Percentiles rank a stretch among this genome's conserved stretches.
phyloP scores from a whole-genome alignment of 352 stramenopile genomes.

The Thalassiosira oceanica region DNA sequence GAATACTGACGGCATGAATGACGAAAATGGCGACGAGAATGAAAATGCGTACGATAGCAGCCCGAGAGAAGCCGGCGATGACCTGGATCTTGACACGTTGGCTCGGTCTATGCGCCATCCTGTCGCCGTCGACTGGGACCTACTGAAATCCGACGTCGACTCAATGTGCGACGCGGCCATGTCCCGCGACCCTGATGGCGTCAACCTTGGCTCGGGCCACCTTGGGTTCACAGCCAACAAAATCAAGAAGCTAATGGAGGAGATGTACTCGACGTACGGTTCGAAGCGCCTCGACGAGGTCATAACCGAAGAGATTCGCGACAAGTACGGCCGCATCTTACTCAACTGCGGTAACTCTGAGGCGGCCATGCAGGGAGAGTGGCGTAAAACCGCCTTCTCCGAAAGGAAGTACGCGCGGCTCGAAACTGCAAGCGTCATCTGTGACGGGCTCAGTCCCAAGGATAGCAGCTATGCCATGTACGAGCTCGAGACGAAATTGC shows the following conservation, averaged over 20 bases:
- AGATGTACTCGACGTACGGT: constrained; percentile 69
- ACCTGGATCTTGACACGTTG: constrained; percentile 29
- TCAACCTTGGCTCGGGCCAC: constrained; percentile 39
- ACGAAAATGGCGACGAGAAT: neutral
- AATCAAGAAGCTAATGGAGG: constrained; percentile 64
- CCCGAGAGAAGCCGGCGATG: neutral
- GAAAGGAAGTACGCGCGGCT: constrained; percentile 75
- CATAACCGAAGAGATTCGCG: constrained; percentile 49
- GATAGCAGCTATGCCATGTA: constrained; percentile 76
- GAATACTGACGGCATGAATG: too few species aligned
- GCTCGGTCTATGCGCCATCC: constrained; percentile 45
- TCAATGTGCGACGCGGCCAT: constrained; percentile 70
- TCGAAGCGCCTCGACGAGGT: constrained; percentile 57
- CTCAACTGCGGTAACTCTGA: constrained; percentile 57
- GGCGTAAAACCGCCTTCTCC: constrained; percentile 65
- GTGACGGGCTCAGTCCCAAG: constrained; percentile 65
- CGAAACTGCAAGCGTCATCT: constrained; percentile 61
- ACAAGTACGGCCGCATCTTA: constrained; percentile 56
- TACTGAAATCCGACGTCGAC: constrained; percentile 65
- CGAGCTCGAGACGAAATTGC: constrained; percentile 69
- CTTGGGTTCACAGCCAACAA: constrained; percentile 56
- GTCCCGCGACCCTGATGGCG: constrained; percentile 39
- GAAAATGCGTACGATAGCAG: neutral
- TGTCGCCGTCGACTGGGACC: constrained; percentile 71
- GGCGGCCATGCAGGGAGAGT: constrained; percentile 71